Percentiles rank a stretch among this genome's conserved stretches.
These are phyloP conservation scores for Kurtzmaniella quercitrusa DNA, from an alignment of 1,139 yeast species.

Conservation along the genomic window DNA sequence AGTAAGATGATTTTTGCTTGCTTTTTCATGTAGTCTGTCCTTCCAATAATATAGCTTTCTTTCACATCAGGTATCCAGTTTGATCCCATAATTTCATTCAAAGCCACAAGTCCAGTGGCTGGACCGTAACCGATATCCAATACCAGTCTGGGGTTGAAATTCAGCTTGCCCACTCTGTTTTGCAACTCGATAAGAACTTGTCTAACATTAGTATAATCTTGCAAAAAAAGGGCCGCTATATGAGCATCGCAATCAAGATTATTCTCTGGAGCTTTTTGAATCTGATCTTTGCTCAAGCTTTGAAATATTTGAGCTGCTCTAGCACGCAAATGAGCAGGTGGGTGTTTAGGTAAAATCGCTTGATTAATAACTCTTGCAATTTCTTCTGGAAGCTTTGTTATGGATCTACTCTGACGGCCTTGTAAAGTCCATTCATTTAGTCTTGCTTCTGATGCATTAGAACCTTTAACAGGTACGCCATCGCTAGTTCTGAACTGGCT, in stretches of 20 bases:
- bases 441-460: conserved; percentile 49
- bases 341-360: conserved; percentile 50
- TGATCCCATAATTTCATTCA: conserved; percentile 75
- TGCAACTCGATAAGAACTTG: conserved; percentile 68
- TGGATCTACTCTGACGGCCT: conserved; percentile 45
- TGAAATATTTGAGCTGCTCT: conserved; percentile 53
- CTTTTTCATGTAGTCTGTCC: conserved; percentile 63
- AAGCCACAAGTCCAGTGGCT: conserved; percentile 85
- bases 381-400: conserved; percentile 47
- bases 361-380: conserved; percentile 56
- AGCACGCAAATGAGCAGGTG: conserved; percentile 55
- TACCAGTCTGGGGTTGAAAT: conserved; percentile 61
- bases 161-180: conserved; percentile 42
- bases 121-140: conserved; percentile 91
- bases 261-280: conserved; percentile 51
- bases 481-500: conserved; percentile 29
- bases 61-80: conserved; percentile 58
- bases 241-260: conserved; percentile 74
- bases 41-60: conserved; percentile 72
- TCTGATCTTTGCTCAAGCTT: conserved; percentile 43
- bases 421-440: conserved; percentile 43
- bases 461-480: conserved; percentile 41
- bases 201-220: conserved; percentile 70
- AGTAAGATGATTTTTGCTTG: conserved; percentile 75
- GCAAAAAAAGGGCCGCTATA: conserved; percentile 79